Conservation (phyloP, 2,329 filamentous ascomycete species). For the Alternaria ethzedia region DNA sequence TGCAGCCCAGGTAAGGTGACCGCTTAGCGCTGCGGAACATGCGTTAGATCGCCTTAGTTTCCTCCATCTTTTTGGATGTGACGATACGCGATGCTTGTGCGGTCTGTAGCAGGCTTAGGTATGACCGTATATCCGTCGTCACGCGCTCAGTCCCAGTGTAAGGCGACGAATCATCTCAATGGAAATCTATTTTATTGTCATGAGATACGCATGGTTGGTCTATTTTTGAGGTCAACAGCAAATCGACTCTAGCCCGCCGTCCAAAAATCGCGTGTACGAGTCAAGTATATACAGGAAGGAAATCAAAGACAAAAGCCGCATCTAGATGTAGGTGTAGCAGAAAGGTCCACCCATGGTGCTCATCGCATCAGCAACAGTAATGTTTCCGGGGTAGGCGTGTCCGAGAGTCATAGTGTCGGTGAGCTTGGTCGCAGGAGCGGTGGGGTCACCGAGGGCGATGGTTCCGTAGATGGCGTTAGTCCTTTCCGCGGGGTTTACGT, state of each 20-base stretch:
- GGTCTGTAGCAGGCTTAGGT: background rate
- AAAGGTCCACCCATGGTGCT: constrained; percentile 55
- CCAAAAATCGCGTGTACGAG: background rate
- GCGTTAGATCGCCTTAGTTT: constrained; percentile 10
- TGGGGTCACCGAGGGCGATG: constrained; percentile 53
- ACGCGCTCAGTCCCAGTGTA: background rate
- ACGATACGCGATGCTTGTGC: background rate
- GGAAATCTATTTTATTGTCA: background rate
- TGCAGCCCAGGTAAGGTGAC: constrained; percentile 26
- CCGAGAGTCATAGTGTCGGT: constrained; percentile 52
- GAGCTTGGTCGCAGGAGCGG: constrained; percentile 55
- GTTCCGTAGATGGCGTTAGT: constrained; percentile 50
- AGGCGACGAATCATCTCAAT: background rate
- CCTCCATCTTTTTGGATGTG: background rate
- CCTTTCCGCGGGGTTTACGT: constrained; percentile 47
- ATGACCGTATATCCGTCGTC: background rate
- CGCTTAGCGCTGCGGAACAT: constrained; percentile 23
- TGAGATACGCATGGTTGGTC: background rate
- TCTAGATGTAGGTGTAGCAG: constrained; percentile 53
- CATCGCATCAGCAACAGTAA: constrained; percentile 51
- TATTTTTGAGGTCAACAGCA: background rate
- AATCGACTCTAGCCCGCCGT: background rate
- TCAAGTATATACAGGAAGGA: constrained; percentile 12
- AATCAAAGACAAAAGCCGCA: background rate
- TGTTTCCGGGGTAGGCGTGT: constrained; percentile 38